These are phyloP conservation scores for Mycena capillaripes DNA, from an alignment of 768 basidiomycete genomes.

Conservation along the genomic window DNA sequence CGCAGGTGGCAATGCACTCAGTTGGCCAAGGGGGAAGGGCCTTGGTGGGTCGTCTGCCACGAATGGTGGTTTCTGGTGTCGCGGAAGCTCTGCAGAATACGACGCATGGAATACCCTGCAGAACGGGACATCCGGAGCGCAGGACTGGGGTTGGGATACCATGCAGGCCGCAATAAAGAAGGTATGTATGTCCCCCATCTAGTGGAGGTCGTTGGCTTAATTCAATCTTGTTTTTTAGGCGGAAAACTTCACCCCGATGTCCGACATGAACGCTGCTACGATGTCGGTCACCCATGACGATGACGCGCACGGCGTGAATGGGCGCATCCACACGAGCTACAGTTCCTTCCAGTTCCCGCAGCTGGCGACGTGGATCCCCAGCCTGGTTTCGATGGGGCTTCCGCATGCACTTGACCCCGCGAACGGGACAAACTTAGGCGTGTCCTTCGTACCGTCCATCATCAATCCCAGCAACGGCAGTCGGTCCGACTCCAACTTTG, in stretches of 20 bases:
- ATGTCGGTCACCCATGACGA: slow-evolving; percentile 30
- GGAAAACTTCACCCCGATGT: slow-evolving; percentile 36
- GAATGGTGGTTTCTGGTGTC: slow-evolving; percentile 46
- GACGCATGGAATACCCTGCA: slow-evolving; percentile 44
- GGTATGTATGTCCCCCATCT: background rate
- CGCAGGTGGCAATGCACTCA: slow-evolving; percentile 8
- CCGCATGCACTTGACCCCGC: slow-evolving; percentile 31
- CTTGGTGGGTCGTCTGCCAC: slow-evolving; percentile 45
- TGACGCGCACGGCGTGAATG: slow-evolving; percentile 30
- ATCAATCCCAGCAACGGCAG: slow-evolving; percentile 35
- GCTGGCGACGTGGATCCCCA: slow-evolving; percentile 35
- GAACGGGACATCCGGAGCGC: slow-evolving; percentile 26
- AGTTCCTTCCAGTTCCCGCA: slow-evolving; percentile 34
- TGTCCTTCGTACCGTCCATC: slow-evolving; percentile 35
- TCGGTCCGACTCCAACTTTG: slow-evolving; percentile 37
- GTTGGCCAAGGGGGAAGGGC: slow-evolving; percentile 39
- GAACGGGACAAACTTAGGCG: slow-evolving; percentile 33
- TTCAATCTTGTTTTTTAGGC: slow-evolving; percentile 15
- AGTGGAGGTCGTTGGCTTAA: too few species aligned
- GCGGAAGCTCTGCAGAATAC: slow-evolving; percentile 42
- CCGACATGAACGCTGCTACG: slow-evolving; percentile 24
- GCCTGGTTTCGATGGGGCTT: slow-evolving; percentile 34
- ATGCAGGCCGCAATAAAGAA: slow-evolving; percentile 49
- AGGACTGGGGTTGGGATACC: slow-evolving; percentile 49
- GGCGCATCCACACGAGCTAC: slow-evolving; percentile 36